Percentiles rank a stretch among this genome's conserved stretches.
Conservation (phyloP, 2,329 filamentous ascomycete species). For the Zopfia rhizophila region DNA sequence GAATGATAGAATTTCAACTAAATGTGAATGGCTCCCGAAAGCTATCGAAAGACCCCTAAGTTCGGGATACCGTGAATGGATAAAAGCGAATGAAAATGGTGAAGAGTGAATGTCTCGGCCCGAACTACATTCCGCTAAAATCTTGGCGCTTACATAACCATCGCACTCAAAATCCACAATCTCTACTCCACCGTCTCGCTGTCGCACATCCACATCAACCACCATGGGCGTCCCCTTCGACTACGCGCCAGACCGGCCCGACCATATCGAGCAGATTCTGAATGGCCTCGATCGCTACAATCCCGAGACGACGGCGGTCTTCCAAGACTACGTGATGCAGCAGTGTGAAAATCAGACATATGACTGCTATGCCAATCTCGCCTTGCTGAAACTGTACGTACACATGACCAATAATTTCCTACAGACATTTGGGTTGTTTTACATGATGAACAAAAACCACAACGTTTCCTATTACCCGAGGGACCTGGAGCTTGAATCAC, state of each 20-base stretch:
- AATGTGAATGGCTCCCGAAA: too few relatives aligned
- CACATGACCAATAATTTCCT: slow-evolving; percentile 22
- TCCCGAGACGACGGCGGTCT: slow-evolving; percentile 90
- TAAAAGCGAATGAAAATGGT: too few relatives aligned
- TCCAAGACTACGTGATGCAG: slow-evolving; percentile 93
- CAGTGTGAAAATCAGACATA: slow-evolving; percentile 96
- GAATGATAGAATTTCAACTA: too few relatives aligned
- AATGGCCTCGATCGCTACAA: slow-evolving; percentile 99
- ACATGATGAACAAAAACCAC: slow-evolving; percentile 77
- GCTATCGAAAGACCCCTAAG: too few relatives aligned
- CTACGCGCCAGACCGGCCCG: slow-evolving; percentile 90
- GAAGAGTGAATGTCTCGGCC: too few relatives aligned
- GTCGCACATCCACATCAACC: slow-evolving; percentile 40
- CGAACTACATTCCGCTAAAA: too few relatives aligned
- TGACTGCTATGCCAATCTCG: slow-evolving; percentile 97
- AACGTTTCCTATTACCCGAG: slow-evolving; percentile 99
- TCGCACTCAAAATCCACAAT: slow-evolving; percentile 15
- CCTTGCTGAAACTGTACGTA: slow-evolving; percentile 95
- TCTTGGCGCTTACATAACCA: slow-evolving; percentile 10
- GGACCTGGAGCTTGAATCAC: slow-evolving; percentile 67
- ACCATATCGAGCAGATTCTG: slow-evolving; percentile 91
- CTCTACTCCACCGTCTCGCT: slow-evolving; percentile 22
- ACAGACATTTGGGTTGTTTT: slow-evolving; percentile 17
- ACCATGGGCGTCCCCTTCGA: slow-evolving; percentile 72
- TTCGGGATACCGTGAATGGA: too few relatives aligned